Conservation (phyloP, 208 protist species). For the Acanthamoeba culbertsoni region DNA sequence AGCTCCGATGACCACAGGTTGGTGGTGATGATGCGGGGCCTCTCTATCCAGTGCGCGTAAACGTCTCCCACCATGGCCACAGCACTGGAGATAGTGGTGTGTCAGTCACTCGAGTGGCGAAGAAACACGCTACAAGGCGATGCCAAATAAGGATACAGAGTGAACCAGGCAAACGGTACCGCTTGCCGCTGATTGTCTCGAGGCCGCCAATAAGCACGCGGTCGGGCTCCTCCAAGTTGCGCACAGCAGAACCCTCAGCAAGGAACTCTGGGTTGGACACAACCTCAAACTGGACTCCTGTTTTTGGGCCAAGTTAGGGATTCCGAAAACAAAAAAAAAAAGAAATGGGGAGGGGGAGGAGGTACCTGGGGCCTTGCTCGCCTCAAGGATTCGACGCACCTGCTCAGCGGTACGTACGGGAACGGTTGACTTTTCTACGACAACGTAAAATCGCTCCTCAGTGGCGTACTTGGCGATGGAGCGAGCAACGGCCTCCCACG, state of each 20-base stretch:
- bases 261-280: slow-evolving; percentile 98
- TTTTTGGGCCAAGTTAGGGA: background rate
- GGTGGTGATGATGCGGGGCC: slow-evolving; percentile 90
- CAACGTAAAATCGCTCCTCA: slow-evolving; percentile 72
- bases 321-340: background rate
- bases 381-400: slow-evolving; percentile 74
- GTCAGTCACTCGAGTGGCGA: too few relatives aligned
- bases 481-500: slow-evolving; percentile 88
- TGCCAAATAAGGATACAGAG: background rate
- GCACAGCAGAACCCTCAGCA: slow-evolving; percentile 94
- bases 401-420: slow-evolving; percentile 83
- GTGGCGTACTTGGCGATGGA: slow-evolving; percentile 81
- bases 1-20: slow-evolving; percentile 96
- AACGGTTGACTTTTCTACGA: slow-evolving; percentile 96
- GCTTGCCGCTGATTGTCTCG: slow-evolving; percentile 47
- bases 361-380: slow-evolving; percentile 6
- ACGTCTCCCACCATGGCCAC: slow-evolving; percentile 82
- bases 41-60: slow-evolving; percentile 92
- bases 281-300: slow-evolving; percentile 86
- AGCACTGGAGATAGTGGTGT: too few relatives aligned
- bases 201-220: slow-evolving; percentile 95
- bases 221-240: slow-evolving; percentile 92
- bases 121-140: too few relatives aligned
- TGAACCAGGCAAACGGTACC: too few relatives aligned
- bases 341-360: slow-evolving; percentile 58